Conservation (phyloP, 1,284 basidiomycete genomes). For the Phellinidium pouzarii region DNA sequence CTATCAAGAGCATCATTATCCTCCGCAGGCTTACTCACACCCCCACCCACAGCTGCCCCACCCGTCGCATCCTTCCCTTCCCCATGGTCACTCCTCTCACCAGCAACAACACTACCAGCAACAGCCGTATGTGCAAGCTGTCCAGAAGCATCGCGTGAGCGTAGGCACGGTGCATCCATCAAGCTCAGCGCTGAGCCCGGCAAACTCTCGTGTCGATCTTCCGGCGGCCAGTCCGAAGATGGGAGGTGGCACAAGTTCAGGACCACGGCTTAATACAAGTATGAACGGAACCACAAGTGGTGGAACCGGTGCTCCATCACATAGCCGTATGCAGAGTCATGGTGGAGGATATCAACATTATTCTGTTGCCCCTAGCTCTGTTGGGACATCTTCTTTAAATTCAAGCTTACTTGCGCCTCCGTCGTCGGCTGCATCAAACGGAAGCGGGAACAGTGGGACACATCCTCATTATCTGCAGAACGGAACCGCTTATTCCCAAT, state of each 20-base stretch:
- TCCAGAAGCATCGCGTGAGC: not conserved
- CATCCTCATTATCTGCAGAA: not conserved
- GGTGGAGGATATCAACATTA: not conserved
- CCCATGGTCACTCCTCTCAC: not conserved
- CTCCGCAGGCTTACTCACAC: slow-evolving; percentile 6
- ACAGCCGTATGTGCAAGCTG: not conserved
- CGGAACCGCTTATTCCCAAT: not conserved
- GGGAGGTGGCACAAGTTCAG: not conserved
- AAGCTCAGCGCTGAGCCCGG: not conserved
- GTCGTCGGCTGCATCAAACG: not conserved
- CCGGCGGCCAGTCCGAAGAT: not conserved
- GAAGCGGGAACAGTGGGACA: not conserved
- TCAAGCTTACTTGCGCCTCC: not conserved
- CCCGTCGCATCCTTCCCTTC: not conserved
- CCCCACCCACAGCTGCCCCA: not conserved
- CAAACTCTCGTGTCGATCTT: not conserved
- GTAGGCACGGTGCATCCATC: not conserved
- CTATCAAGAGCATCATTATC: slow-evolving; percentile 11
- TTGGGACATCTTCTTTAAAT: not conserved
- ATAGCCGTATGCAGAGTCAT: not conserved
- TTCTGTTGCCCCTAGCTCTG: not conserved
- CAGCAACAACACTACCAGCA: not conserved
- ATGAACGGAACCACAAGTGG: not conserved
- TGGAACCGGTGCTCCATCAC: not conserved
- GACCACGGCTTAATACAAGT: not conserved